A percentile compares a stretch with the other conserved stretches of the same genome.
Conservation (phyloP, 2,329 filamentous ascomycete species). For the Fusarium secorum region DNA sequence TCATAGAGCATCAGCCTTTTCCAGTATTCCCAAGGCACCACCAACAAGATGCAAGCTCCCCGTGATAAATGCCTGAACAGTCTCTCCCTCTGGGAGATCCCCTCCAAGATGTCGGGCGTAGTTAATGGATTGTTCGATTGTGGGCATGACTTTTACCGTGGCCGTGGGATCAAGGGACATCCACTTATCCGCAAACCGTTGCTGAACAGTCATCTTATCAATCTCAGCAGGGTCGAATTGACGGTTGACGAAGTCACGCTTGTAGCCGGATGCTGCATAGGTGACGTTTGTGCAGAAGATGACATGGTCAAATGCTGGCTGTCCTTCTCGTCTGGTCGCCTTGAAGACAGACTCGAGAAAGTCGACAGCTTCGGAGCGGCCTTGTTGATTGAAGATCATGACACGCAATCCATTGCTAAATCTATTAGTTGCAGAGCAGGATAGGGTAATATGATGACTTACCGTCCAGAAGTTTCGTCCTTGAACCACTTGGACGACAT, state of each 20-base stretch:
- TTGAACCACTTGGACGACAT: constrained; percentile 86
- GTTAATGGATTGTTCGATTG: constrained; percentile 64
- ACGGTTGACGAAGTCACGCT: constrained; percentile 65
- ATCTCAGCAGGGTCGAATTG: constrained; percentile 61
- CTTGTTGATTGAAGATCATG: constrained; percentile 91
- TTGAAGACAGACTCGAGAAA: constrained; percentile 60
- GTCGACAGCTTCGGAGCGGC: constrained; percentile 60
- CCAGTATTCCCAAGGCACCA: constrained; percentile 59
- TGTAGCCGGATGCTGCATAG: constrained; percentile 59
- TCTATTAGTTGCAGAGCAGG: not conserved
- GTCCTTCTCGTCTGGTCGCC: constrained; percentile 43
- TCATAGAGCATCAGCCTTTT: constrained; percentile 55
- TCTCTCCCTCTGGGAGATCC: constrained; percentile 43
- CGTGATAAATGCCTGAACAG: constrained; percentile 62
- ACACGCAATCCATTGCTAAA: constrained; percentile 52
- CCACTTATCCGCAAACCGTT: constrained; percentile 62
- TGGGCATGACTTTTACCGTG: constrained; percentile 57
- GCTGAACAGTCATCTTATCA: constrained; percentile 60
- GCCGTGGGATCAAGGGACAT: constrained; percentile 55
- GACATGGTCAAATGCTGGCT: constrained; percentile 70
- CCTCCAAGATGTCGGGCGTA: constrained; percentile 51
- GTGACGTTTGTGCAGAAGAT: constrained; percentile 84
- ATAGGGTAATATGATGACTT: constrained; percentile 9
- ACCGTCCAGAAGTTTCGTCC: constrained; percentile 51
- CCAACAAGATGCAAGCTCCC: constrained; percentile 71